Evolutionary conservation across 2,329 filamentous ascomycete genomes (phyloP).

Genomic region (Plenodomus biglobosus): DNA sequence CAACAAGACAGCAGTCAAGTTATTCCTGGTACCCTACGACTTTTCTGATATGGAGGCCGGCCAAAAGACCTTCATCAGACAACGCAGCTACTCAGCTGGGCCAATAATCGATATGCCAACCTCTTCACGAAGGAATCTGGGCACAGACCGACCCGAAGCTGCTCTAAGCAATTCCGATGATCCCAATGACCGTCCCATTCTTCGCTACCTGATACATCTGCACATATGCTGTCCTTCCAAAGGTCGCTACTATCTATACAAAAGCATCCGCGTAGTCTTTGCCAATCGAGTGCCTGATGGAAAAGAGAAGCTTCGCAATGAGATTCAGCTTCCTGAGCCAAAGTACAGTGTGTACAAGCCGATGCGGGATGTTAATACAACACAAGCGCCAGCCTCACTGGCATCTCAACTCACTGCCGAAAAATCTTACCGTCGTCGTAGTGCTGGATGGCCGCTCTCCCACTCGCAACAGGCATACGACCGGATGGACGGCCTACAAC

Average conservation of each 20-base stretch:
- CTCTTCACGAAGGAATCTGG: slow-evolving; percentile 49
- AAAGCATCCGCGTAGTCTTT: slow-evolving; percentile 90
- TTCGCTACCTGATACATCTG: slow-evolving; percentile 88
- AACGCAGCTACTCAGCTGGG: slow-evolving; percentile 87
- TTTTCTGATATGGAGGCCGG: slow-evolving; percentile 88
- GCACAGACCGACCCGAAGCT: slow-evolving; percentile 58
- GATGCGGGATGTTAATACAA: slow-evolving; percentile 44
- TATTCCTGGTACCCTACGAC: slow-evolving; percentile 93
- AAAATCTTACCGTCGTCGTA: slow-evolving; percentile 34
- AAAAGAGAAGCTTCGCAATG: slow-evolving; percentile 87
- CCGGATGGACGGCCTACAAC: slow-evolving; percentile 24
- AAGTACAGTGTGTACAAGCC: slow-evolving; percentile 83
- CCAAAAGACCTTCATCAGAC: slow-evolving; percentile 93
- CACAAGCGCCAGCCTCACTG: slow-evolving; percentile 23
- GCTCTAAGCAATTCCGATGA: slow-evolving; percentile 53
- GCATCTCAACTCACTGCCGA: slow-evolving; percentile 28
- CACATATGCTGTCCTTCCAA: slow-evolving; percentile 87
- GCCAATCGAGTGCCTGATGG: slow-evolving; percentile 94
- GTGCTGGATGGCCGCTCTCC: slow-evolving; percentile 33
- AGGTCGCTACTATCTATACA: slow-evolving; percentile 86
- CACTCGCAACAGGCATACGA: slow-evolving; percentile 33
- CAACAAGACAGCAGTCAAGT: slow-evolving; percentile 95
- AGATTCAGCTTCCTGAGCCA: slow-evolving; percentile 86
- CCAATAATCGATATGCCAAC: slow-evolving; percentile 75
- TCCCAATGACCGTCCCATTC: slow-evolving; percentile 65